phyloP scores from a whole-genome alignment of 225 moss, liverwort and hornwort genomes.

The Sphagnum contortum region DNA sequence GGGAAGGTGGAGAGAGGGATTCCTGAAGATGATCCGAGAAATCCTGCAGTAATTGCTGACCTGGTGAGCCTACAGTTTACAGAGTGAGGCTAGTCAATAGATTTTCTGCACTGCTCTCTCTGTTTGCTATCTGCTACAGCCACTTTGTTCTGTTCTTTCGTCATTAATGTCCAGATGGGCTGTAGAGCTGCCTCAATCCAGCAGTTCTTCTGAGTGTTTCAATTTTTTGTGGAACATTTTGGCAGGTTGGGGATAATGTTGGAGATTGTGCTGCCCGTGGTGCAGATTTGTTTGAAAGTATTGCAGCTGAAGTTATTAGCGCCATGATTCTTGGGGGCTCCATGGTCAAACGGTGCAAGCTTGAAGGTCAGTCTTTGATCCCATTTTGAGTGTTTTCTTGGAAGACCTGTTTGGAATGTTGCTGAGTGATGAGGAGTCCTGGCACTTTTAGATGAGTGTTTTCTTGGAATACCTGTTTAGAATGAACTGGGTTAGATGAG shows the following conservation, averaged over 20 bases:
- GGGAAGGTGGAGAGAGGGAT: constrained; percentile 99
- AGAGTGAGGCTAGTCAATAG: not conserved
- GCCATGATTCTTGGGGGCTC: constrained; percentile 98
- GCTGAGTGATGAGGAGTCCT: no score
- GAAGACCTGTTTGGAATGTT: no score
- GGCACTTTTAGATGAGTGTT: no score
- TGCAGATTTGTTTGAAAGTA: constrained; percentile 97
- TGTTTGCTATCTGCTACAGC: no score
- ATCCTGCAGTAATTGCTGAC: constrained; percentile 96
- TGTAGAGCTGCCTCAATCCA: no score
- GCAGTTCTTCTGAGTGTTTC: no score
- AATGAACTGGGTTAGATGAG: no score
- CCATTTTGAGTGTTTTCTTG: no score
- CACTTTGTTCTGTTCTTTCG: no score
- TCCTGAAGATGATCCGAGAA: constrained; percentile 95
- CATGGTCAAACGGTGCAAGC: constrained; percentile 93
- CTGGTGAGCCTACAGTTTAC: constrained; percentile 38
- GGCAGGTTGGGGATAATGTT: constrained; percentile 95
- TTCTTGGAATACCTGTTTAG: no score
- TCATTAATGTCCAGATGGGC: no score
- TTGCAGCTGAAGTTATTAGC: constrained; percentile 96
- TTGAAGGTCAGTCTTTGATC: constrained; percentile 50
- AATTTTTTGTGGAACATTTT: not conserved
- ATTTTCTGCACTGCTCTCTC: no score
- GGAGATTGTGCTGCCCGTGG: constrained; percentile 98